Evolutionary conservation across 176 grass and related monocot species (phyloP).

Genomic region (Oropetium thomaeum): DNA sequence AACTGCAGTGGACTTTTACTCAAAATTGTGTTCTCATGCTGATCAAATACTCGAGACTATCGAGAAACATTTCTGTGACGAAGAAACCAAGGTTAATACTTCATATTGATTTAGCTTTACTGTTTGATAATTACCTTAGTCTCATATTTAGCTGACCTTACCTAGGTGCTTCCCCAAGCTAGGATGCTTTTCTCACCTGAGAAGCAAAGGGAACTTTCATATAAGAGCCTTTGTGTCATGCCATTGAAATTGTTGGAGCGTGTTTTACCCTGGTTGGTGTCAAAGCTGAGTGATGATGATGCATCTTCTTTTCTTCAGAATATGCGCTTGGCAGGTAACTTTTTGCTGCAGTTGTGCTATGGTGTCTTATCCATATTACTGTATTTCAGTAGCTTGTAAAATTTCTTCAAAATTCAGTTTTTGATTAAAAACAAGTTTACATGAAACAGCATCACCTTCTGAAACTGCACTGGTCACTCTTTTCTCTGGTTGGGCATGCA

Average conservation of each 20-base stretch:
- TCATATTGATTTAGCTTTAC: not conserved
- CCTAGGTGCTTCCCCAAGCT: slow-evolving; percentile 95
- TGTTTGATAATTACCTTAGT: slow-evolving; percentile 25
- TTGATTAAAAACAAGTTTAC: slow-evolving; percentile 40
- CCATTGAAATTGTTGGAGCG: slow-evolving; percentile 90
- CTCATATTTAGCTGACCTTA: slow-evolving; percentile 43
- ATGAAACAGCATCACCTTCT: slow-evolving; percentile 70
- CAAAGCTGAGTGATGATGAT: slow-evolving; percentile 74
- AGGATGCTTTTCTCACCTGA: slow-evolving; percentile 86
- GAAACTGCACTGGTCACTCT: slow-evolving; percentile 84
- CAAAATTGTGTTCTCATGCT: slow-evolving; percentile 82
- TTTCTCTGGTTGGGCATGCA: slow-evolving; percentile 96
- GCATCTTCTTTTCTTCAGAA: slow-evolving; percentile 84
- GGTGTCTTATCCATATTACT: slow-evolving; percentile 3
- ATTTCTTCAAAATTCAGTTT: slow-evolving; percentile 32
- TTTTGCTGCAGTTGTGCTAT: slow-evolving; percentile 6
- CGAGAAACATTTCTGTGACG: slow-evolving; percentile 80
- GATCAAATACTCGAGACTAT: slow-evolving; percentile 95
- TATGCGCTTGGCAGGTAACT: slow-evolving; percentile 78
- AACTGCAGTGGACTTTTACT: slow-evolving; percentile 63
- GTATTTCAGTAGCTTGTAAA: slow-evolving; percentile 5
- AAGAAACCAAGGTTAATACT: slow-evolving; percentile 83
- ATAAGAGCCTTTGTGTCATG: slow-evolving; percentile 88
- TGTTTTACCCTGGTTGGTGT: slow-evolving; percentile 90
- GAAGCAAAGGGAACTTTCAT: slow-evolving; percentile 89